These are phyloP conservation scores for Pulicaria dysenterica DNA, from an alignment of 129 eudicot genomes.

Conservation along the genomic window DNA sequence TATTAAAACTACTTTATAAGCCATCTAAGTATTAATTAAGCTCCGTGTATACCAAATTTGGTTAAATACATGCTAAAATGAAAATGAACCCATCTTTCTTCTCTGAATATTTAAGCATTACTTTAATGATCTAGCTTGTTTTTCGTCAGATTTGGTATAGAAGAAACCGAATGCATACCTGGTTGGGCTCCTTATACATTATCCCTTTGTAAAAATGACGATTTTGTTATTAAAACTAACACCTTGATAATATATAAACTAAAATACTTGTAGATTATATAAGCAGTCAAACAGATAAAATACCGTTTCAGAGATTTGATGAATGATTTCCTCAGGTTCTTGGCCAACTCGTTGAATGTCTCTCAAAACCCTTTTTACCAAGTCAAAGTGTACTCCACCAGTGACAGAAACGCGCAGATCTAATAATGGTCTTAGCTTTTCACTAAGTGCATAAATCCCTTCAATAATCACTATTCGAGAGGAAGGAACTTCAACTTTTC, in stretches of 20 bases:
- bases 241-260: background rate
- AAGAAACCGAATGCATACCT: no score
- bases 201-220: background rate
- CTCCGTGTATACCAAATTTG: no score
- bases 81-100: no score
- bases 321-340: constrained; percentile 98
- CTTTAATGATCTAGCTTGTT: no score
- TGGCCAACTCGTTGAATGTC: constrained; percentile 99
- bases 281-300: background rate
- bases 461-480: constrained; percentile 85
- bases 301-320: constrained; percentile 96
- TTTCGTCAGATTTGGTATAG: no score
- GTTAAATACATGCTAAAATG: no score
- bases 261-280: constrained; percentile 2
- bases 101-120: no score
- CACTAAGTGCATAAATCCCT: constrained; percentile 97
- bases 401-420: constrained; percentile 98
- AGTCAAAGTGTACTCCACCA: constrained; percentile 98
- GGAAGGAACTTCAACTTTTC: constrained; percentile 83
- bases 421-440: constrained; percentile 74
- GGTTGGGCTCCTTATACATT: no score
- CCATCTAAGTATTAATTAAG: no score
- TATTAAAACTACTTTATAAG: no score
- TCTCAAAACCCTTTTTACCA: constrained; percentile 89
- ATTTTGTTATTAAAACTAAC: background rate